Percentiles rank a stretch among this genome's conserved stretches.
These are phyloP conservation scores for Cordia subcordata DNA, from an alignment of 257 asterid genomes.

Conservation along the genomic window DNA sequence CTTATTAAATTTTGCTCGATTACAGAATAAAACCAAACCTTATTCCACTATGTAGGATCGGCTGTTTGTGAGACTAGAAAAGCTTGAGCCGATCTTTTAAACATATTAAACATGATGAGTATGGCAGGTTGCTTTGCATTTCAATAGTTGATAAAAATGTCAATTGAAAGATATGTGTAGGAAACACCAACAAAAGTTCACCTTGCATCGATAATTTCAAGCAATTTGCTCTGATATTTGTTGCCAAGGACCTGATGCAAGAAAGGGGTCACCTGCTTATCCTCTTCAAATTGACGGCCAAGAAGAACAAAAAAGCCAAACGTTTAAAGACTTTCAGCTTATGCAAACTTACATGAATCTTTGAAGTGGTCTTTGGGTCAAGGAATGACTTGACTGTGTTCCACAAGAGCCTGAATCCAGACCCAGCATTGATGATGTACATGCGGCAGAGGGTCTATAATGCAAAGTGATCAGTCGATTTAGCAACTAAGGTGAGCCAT, in stretches of 20 bases:
- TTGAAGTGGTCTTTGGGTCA: slow-evolving; percentile 80
- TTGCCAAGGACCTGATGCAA: slow-evolving; percentile 55
- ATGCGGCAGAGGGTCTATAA: slow-evolving; percentile 62
- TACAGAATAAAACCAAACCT: too few relatives aligned
- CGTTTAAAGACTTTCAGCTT: neutral
- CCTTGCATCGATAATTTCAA: slow-evolving; percentile 75
- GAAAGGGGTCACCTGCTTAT: neutral
- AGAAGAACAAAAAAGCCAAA: neutral
- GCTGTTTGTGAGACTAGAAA: neutral
- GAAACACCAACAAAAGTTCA: slow-evolving; percentile 7
- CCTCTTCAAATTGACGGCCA: neutral
- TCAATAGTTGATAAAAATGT: neutral
- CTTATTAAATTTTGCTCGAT: neutral
- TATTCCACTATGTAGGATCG: too few relatives aligned
- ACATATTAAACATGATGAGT: too few relatives aligned
- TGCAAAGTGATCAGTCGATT: neutral
- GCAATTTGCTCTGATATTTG: slow-evolving; percentile 79
- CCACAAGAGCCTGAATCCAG: slow-evolving; percentile 87
- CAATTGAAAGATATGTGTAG: neutral
- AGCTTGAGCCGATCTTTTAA: too few relatives aligned
- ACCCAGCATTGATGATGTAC: slow-evolving; percentile 83
- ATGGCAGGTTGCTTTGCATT: too few relatives aligned
- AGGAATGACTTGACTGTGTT: slow-evolving; percentile 81
- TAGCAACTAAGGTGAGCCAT: too few relatives aligned
- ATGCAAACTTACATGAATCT: slow-evolving; percentile 52